These are phyloP conservation scores for Yamadazyma siamensis DNA, from an alignment of 1,139 yeast species.

Conservation along the genomic window DNA sequence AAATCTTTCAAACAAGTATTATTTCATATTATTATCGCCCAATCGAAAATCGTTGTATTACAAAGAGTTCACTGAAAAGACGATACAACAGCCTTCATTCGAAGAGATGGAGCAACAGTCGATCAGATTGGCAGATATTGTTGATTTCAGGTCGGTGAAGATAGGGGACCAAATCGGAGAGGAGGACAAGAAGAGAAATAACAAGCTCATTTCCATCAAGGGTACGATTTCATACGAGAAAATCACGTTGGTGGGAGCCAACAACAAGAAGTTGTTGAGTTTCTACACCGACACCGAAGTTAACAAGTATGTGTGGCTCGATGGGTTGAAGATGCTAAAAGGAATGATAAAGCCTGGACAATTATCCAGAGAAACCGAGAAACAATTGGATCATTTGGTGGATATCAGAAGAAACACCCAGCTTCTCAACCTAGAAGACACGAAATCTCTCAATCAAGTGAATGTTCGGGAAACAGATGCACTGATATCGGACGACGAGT, in stretches of 20 bases:
- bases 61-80: constrained; percentile 53
- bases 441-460: constrained; percentile 21
- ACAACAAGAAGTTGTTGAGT: constrained; percentile 40
- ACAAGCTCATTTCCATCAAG: constrained; percentile 46
- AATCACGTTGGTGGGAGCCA: constrained; percentile 46
- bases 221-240: constrained; percentile 56
- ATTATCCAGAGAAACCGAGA: constrained; percentile 57
- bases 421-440: constrained; percentile 49
- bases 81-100: constrained; percentile 51
- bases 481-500: constrained; percentile 25
- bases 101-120: constrained; percentile 45
- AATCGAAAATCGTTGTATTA: constrained; percentile 61
- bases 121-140: constrained; percentile 33
- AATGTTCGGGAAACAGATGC: constrained; percentile 3
- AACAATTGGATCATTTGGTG: constrained; percentile 54
- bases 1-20: constrained; percentile 25
- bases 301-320: constrained; percentile 72
- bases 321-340: constrained; percentile 67
- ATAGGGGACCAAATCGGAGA: constrained; percentile 42
- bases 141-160: constrained; percentile 41
- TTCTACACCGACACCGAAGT: constrained; percentile 74
- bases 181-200: constrained; percentile 32
- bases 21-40: constrained; percentile 68
- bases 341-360: constrained; percentile 30
- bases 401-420: constrained; percentile 66